phyloP scores from a whole-genome alignment of 371 early-diverging fungal genomes.

The Actinomucor elegans region DNA sequence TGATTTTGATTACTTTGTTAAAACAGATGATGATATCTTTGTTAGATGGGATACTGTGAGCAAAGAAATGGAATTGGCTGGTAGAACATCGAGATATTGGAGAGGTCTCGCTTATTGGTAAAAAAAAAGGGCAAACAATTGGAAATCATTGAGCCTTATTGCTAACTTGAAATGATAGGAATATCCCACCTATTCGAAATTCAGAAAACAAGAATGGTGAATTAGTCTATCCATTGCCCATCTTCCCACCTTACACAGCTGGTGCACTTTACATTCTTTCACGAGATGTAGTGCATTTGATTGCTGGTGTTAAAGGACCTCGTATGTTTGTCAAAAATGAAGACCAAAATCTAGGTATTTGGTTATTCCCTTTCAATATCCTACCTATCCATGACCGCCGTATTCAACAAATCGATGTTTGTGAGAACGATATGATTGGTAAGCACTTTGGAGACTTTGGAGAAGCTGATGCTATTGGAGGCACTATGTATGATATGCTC shows the following conservation, averaged over 20 bases:
- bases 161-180: constrained; percentile 16
- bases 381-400: constrained; percentile 56
- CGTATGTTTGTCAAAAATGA: constrained; percentile 57
- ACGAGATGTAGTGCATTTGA: constrained; percentile 54
- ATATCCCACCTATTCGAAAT: constrained; percentile 46
- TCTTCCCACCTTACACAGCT: constrained; percentile 59
- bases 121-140: not conserved
- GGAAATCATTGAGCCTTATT: not conserved
- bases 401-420: constrained; percentile 64
- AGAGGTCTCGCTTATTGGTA: constrained; percentile 63
- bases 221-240: constrained; percentile 45
- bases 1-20: constrained; percentile 61
- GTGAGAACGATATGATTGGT: constrained; percentile 63
- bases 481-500: constrained; percentile 58
- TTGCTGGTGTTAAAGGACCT: constrained; percentile 53
- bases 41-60: constrained; percentile 63
- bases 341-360: constrained; percentile 61
- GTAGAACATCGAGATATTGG: constrained; percentile 59
- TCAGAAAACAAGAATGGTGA: constrained; percentile 47
- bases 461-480: constrained; percentile 53
- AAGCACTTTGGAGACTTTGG: constrained; percentile 63
- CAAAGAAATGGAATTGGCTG: constrained; percentile 50
- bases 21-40: constrained; percentile 70
- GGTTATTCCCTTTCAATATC: constrained; percentile 61
- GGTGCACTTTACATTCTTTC: constrained; percentile 61